Evolutionary conservation across 768 basidiomycete genomes (phyloP), one percentile per base, ranked within the genome.

Genomic region (Lactarius sp.): DNA sequence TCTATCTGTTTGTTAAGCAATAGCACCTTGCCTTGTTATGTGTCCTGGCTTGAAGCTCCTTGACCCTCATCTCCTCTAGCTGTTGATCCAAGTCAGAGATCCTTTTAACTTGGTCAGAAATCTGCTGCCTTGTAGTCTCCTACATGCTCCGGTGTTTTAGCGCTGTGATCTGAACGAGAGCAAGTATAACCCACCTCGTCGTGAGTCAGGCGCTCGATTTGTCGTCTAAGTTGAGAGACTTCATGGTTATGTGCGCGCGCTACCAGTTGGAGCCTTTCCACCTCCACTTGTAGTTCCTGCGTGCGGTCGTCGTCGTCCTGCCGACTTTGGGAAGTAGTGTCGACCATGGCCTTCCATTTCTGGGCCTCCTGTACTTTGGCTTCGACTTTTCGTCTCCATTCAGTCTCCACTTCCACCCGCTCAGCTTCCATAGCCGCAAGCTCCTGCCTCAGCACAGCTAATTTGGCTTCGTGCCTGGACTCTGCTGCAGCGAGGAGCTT

Each of bases 321-420:
- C 51, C 82, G 79, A 31, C 78, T 82, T 70, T 81, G 85, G 55
- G 83, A 80, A 34, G 82, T 79, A 12, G 78, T 79, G 20, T 82
- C 85, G 44, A 94, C 71, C 47, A 79, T 70, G 46, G 76, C 77
- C 70, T 87, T 85, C 65, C 94, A 70, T 55, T 85, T 82, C 61
- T 97, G 93, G 20, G 87, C 76, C 72, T 96, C 94, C 66, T 80
- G 81, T 27, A 82, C 79, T 71, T 92, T 90, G 70, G 92, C 88
- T 31, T 81, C 81, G 37, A 98, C 77, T 71, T 93, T 94, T 61
- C 80, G 81, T 71, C 88, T 90, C 92, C 94, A 96, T 65, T 92
- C 88, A 31, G 89, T 87, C 70, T 98, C 96, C 36, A 83, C 82
- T 55, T 96, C 94, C 58, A 82, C 86, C 44, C 94, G 81, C 73